These are phyloP conservation scores for Lipomyces lipofer DNA, from an alignment of 805 yeast species.

Conservation along the genomic window DNA sequence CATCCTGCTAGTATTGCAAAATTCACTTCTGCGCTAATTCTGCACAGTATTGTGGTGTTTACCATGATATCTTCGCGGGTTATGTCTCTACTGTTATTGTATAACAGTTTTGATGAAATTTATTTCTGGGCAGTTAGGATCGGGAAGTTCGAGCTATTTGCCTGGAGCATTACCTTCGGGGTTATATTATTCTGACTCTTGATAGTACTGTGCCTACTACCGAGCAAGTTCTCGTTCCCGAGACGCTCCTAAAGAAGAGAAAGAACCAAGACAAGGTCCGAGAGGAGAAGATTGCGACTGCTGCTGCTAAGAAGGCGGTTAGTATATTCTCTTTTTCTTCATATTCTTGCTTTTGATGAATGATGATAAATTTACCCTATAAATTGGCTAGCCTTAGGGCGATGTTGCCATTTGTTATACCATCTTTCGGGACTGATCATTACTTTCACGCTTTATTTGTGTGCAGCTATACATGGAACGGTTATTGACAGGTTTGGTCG, in stretches of 20 bases:
- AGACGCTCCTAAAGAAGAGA: conserved; percentile 53
- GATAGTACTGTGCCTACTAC: conserved; percentile 50
- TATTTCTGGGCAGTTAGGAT: conserved; percentile 25
- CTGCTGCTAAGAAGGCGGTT: conserved; percentile 38
- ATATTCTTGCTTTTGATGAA: conserved; percentile 10
- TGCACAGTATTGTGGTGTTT: conserved; percentile 3
- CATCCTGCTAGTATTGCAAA: conserved; percentile 4
- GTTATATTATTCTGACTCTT: conserved; percentile 9
- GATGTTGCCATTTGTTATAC: conserved; percentile 72
- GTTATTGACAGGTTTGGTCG: conserved; percentile 3
- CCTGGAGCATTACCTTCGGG: conserved; percentile 4
- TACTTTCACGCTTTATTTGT: neutral
- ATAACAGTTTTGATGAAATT: conserved; percentile 29
- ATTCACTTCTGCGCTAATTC: conserved; percentile 3
- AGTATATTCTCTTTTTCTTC: conserved; percentile 15
- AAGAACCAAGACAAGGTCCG: conserved; percentile 54
- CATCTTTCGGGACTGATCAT: conserved; percentile 83
- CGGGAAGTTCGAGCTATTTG: conserved; percentile 9
- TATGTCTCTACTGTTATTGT: conserved; percentile 25
- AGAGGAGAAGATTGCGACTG: conserved; percentile 44
- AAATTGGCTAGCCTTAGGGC: conserved; percentile 41
- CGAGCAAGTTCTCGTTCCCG: conserved; percentile 44
- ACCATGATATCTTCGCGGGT: conserved; percentile 16
- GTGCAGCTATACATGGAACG: too few relatives aligned
- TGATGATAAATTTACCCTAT: conserved; percentile 30